Evolutionary conservation across 768 basidiomycete genomes (phyloP), one percentile per base, ranked within the genome.

Genomic region (Tulasnella sp.): DNA sequence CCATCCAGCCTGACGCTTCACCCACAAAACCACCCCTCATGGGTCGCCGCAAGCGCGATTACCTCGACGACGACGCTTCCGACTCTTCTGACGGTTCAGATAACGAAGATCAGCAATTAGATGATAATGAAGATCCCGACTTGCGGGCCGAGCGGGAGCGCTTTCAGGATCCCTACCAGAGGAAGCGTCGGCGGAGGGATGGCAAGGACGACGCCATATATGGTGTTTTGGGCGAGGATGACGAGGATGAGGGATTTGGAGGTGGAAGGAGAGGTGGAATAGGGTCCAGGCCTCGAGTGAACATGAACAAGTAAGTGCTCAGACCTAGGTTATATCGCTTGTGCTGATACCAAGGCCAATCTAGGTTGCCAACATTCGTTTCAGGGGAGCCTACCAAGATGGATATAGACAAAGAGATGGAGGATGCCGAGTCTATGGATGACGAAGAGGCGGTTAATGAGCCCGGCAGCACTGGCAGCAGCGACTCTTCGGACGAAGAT

Each of bases 151-250:
- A 94, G 81, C 91, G 90, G 12, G 88, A 87, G 40, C 87, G 93
- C 9, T 93, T 93, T 82, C 87, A 90, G 80, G 88, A 93, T 78
- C 92, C 93, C 3, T 93, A 93, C 83, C 84, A 88, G 78, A 85
- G 87, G 79, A 94, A 93, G 81, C 86, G 89, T 77, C 85, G 89
- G 78, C 89, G 83, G 39, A 40, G 6, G 12, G 6, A 88, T 76
- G 89, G 85, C 34, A 91, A 90, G 80, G 91, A 94, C 74, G 90
- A 91, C 77, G 89, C 89, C 1, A 82, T 89, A n/a, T 93, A 93
- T 80, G 93, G 93, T 4, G 84, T 92, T 0, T 93, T 92, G 82
- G 91, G 84, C 1, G 88, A 89, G 5, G 89, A 91, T 74, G 91
- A 89, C 78, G 91, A 92, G 31, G 88, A 90, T 29, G 82, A 83